Evolutionary conservation across 805 yeast species (phyloP).

Genomic region (Metschnikowia henanensis): DNA sequence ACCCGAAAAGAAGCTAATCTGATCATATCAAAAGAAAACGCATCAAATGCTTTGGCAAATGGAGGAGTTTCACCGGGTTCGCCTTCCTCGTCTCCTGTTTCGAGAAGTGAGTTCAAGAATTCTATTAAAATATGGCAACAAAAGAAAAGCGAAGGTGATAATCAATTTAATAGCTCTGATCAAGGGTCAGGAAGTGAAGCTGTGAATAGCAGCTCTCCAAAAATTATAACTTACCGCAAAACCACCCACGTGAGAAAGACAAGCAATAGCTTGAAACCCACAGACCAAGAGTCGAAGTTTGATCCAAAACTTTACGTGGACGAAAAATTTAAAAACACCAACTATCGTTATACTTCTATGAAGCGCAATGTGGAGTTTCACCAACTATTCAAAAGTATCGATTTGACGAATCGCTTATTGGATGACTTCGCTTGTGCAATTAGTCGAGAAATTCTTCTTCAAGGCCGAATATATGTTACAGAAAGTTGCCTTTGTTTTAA

Average conservation of each 20-base stretch:
- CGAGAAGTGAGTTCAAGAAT: slow-evolving; percentile 14
- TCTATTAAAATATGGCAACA: slow-evolving; percentile 21
- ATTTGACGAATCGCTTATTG: slow-evolving; percentile 66
- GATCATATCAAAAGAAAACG: slow-evolving; percentile 24
- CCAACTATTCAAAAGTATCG: slow-evolving; percentile 63
- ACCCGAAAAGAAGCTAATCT: slow-evolving; percentile 51
- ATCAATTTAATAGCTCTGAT: slow-evolving; percentile 3
- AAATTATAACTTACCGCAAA: slow-evolving; percentile 39
- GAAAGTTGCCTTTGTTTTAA: slow-evolving; percentile 82
- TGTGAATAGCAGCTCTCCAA: slow-evolving; percentile 28
- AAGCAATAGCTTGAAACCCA: slow-evolving; percentile 17
- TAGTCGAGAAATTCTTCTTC: slow-evolving; percentile 80
- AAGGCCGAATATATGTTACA: slow-evolving; percentile 83
- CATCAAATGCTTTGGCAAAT: slow-evolving; percentile 12
- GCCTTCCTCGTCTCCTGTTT: slow-evolving; percentile 15
- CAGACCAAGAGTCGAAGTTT: slow-evolving; percentile 15
- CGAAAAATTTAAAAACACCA: slow-evolving; percentile 57
- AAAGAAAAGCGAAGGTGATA: slow-evolving; percentile 9
- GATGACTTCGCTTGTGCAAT: slow-evolving; percentile 93
- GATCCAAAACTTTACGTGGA: slow-evolving; percentile 53
- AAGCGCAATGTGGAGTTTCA: slow-evolving; percentile 68
- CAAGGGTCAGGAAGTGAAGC: slow-evolving; percentile 7
- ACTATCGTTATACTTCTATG: slow-evolving; percentile 61
- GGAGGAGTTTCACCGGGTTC: slow-evolving; percentile 6
- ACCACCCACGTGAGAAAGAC: slow-evolving; percentile 35